phyloP scores from a whole-genome alignment of 2,329 filamentous ascomycete genomes.

The Lizonia empirigonia region DNA sequence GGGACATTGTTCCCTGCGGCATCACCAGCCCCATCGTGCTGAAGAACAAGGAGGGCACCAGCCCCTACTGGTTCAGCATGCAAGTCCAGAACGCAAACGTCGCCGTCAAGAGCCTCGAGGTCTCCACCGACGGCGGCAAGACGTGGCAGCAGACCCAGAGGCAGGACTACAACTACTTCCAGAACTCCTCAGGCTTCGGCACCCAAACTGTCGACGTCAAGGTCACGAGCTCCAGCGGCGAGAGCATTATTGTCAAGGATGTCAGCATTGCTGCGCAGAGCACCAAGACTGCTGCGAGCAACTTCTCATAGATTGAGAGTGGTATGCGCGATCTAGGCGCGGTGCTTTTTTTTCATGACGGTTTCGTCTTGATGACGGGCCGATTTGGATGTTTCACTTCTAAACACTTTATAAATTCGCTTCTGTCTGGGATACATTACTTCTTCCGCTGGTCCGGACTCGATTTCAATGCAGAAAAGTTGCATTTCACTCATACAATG shows the following conservation, averaged over 20 bases:
- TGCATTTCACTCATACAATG: not conserved
- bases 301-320: constrained; percentile 34
- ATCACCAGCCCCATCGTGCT: constrained; percentile 58
- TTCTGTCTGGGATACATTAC: constrained; percentile 7
- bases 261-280: constrained; percentile 52
- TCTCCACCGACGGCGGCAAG: constrained; percentile 64
- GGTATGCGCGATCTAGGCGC: not conserved
- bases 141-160: constrained; percentile 64
- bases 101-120: constrained; percentile 62
- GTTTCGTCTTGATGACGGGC: constrained; percentile 13
- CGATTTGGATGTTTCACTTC: constrained; percentile 10
- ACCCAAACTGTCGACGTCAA: constrained; percentile 60
- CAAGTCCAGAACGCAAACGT: constrained; percentile 69
- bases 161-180: constrained; percentile 63
- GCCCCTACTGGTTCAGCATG: constrained; percentile 63
- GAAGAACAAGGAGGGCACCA: constrained; percentile 60
- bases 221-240: constrained; percentile 61
- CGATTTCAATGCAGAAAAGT: constrained; percentile 2
- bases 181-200: constrained; percentile 63
- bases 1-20: constrained; percentile 58
- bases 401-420: constrained; percentile 3
- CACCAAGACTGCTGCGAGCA: constrained; percentile 37
- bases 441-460: constrained; percentile 5
- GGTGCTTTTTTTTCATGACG: constrained; percentile 1
- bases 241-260: constrained; percentile 57